phyloP scores from a whole-genome alignment of 2,329 filamentous ascomycete genomes.

The Ophiostoma himal-ulmi region DNA sequence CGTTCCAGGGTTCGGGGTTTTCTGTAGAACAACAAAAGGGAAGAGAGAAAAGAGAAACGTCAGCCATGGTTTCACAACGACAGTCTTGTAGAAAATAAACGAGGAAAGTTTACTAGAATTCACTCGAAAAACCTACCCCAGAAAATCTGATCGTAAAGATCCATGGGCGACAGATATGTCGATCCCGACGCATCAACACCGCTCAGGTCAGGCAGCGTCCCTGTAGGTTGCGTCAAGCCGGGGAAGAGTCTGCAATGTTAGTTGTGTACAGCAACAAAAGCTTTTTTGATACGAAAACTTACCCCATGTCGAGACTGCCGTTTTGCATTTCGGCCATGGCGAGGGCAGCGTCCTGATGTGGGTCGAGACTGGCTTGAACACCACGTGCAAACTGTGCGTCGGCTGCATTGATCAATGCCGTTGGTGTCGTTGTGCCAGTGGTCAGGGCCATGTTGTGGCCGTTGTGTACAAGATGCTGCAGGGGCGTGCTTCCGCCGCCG shows the following conservation, averaged over 20 bases:
- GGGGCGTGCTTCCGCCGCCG: background rate
- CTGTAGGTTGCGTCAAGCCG: slow-evolving; percentile 32
- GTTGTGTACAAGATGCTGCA: background rate
- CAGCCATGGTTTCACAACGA: slow-evolving; percentile 8
- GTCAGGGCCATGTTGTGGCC: background rate
- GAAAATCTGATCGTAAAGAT: slow-evolving; percentile 63
- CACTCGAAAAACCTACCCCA: slow-evolving; percentile 48
- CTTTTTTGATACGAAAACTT: background rate
- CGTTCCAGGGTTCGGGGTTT: slow-evolving; percentile 55
- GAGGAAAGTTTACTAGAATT: background rate
- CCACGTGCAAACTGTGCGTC: background rate
- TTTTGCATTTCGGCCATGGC: slow-evolving; percentile 63
- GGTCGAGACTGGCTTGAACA: slow-evolving; percentile 38
- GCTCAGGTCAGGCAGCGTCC: slow-evolving; percentile 42
- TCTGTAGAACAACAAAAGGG: slow-evolving; percentile 35
- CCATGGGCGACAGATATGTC: slow-evolving; percentile 60
- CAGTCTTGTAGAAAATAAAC: background rate
- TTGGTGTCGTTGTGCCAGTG: background rate
- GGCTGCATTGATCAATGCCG: background rate
- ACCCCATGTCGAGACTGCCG: slow-evolving; percentile 34
- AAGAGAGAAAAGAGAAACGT: background rate
- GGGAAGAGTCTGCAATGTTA: slow-evolving; percentile 27
- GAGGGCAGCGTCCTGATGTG: slow-evolving; percentile 56
- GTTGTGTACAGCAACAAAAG: background rate
- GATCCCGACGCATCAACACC: slow-evolving; percentile 45